phyloP scores from a whole-genome alignment of 441 rosid species.

The Syzygium syzygioides region DNA sequence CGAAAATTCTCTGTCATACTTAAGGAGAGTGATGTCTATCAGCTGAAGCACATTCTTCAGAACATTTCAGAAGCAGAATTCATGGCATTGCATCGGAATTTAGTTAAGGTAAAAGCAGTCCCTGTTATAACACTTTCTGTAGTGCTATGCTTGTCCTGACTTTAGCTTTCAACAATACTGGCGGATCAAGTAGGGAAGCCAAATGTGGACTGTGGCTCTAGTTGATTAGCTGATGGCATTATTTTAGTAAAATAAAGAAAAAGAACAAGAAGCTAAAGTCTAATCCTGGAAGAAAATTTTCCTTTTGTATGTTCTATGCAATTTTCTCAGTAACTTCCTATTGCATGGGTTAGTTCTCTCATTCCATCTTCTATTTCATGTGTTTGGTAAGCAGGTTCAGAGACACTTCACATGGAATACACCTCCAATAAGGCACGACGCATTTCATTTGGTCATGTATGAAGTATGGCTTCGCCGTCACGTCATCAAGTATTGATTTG shows the following conservation, averaged over 20 bases:
- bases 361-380: not conserved
- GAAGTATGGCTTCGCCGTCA: constrained; percentile 4
- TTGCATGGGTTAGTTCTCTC: not conserved
- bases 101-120: constrained; percentile 53
- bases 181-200: not conserved
- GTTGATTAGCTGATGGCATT: not conserved
- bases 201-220: not conserved
- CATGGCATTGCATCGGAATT: constrained; percentile 57
- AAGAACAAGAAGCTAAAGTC: not conserved
- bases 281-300: not conserved
- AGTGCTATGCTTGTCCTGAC: not conserved
- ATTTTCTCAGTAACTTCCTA: not conserved
- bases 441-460: constrained; percentile 9
- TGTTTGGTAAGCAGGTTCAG: constrained; percentile 6
- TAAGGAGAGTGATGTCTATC: constrained; percentile 64
- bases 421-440: not conserved
- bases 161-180: not conserved
- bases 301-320: not conserved
- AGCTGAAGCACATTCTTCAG: constrained; percentile 75
- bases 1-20: constrained; percentile 19
- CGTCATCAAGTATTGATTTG: constrained; percentile 1
- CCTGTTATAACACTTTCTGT: not conserved
- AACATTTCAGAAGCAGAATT: constrained; percentile 60
- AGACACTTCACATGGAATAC: constrained; percentile 4
- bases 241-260: not conserved